These are phyloP conservation scores for Tetragonia tetragonoides DNA, from an alignment of 148 eudicot species.

Conservation along the genomic window DNA sequence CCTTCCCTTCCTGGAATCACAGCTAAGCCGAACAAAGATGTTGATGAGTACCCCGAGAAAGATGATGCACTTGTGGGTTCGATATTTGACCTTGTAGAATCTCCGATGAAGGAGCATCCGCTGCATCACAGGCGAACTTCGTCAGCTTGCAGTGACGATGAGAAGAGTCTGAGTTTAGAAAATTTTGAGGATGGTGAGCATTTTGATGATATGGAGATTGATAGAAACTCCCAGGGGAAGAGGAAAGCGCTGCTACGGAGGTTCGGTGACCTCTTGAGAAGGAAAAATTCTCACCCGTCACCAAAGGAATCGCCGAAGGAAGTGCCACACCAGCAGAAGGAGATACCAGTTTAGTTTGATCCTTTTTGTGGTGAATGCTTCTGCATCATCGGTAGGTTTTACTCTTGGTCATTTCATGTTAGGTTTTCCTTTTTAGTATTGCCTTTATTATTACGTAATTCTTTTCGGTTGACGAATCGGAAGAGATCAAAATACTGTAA, in stretches of 20 bases:
- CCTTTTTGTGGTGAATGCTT: not conserved
- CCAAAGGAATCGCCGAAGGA: constrained; percentile 21
- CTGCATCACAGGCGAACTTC: constrained; percentile 27
- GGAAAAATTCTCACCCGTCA: constrained; percentile 28
- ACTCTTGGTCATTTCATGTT: constrained; percentile 8
- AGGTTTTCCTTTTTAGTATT: not conserved
- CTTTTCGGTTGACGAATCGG: not conserved
- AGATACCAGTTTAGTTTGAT: constrained; percentile 23
- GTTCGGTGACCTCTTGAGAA: constrained; percentile 57
- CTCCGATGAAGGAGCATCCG: constrained; percentile 26
- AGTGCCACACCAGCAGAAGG: constrained; percentile 21
- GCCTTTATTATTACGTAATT: not conserved
- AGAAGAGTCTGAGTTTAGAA: constrained; percentile 33
- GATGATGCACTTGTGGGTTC: constrained; percentile 69
- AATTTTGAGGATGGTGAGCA: constrained; percentile 40
- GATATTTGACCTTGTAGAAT: constrained; percentile 53
- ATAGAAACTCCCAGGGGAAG: constrained; percentile 40
- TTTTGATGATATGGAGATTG: constrained; percentile 44
- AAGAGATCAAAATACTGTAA: constrained; percentile 1
- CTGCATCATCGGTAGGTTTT: not conserved
- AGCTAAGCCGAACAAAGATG: constrained; percentile 22
- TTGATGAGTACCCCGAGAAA: constrained; percentile 44
- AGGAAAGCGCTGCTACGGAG: constrained; percentile 47
- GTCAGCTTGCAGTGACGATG: constrained; percentile 35
- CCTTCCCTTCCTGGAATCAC: constrained; percentile 25